Conservation (phyloP, 2,329 filamentous ascomycete genomes). For the Diaporthe amygdali region DNA sequence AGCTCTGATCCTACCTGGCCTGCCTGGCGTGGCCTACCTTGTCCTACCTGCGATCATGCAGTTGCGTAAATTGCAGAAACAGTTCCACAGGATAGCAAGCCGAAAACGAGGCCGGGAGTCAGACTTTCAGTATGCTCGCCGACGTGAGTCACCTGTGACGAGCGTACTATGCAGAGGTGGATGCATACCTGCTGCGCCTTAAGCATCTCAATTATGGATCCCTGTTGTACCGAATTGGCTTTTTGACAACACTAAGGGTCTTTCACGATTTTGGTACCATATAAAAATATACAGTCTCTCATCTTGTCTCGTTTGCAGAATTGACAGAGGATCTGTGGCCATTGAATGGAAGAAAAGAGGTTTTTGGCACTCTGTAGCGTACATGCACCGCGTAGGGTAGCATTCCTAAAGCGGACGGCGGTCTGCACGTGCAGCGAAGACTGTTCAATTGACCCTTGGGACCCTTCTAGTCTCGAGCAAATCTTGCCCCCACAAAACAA, state of each 20-base stretch:
- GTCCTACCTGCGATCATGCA: neutral
- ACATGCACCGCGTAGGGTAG: neutral
- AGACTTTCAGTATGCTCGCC: neutral
- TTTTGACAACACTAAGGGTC: neutral
- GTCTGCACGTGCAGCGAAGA: neutral
- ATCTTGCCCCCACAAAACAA: neutral
- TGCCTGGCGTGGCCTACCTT: neutral
- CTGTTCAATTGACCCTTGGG: neutral
- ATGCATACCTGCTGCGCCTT: neutral
- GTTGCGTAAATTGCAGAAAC: neutral
- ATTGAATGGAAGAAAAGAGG: neutral
- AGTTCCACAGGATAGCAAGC: neutral
- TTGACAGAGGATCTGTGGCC: neutral
- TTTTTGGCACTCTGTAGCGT: neutral
- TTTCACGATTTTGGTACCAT: neutral
- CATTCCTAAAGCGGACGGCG: neutral
- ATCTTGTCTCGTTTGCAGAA: neutral
- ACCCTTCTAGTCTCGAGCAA: neutral
- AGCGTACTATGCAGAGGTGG: neutral
- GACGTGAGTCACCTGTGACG: constrained; percentile 10
- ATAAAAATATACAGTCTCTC: neutral
- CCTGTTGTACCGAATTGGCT: neutral
- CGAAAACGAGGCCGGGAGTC: neutral
- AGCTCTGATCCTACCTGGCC: constrained; percentile 7
- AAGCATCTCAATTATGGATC: neutral